A percentile compares a stretch with the other conserved stretches of the same genome.
These are phyloP conservation scores for Lactarius sp. DNA, from an alignment of 768 basidiomycete genomes.

Conservation along the genomic window DNA sequence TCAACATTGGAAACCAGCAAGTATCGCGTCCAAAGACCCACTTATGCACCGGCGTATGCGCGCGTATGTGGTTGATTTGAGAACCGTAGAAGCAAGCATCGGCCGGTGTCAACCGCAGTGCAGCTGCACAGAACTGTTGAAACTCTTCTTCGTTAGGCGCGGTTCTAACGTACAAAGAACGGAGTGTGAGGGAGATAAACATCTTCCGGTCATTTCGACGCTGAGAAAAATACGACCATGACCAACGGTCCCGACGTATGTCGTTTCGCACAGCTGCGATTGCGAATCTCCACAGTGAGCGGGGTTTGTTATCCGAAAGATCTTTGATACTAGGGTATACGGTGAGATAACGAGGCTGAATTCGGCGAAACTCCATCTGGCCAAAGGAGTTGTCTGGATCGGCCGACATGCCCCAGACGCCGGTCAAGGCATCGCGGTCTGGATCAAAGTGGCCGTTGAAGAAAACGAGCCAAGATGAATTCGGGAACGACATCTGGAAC, in stretches of 20 bases:
- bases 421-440: slow-evolving; percentile 12
- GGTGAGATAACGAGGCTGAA: slow-evolving; percentile 26
- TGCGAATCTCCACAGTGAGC: slow-evolving; percentile 33
- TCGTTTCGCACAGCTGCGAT: slow-evolving; percentile 26
- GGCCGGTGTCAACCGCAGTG: slow-evolving; percentile 26
- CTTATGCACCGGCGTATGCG: slow-evolving; percentile 27
- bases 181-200: slow-evolving; percentile 30
- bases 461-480: slow-evolving; percentile 1
- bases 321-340: slow-evolving; percentile 29
- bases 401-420: not conserved
- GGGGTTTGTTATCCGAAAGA: slow-evolving; percentile 27
- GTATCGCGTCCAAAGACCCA: not conserved
- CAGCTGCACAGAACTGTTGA: slow-evolving; percentile 17
- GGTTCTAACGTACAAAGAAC: slow-evolving; percentile 25
- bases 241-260: slow-evolving; percentile 28
- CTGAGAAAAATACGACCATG: slow-evolving; percentile 33
- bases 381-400: not conserved
- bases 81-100: slow-evolving; percentile 31
- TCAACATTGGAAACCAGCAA: not conserved
- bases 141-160: slow-evolving; percentile 24
- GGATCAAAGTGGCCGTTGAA: slow-evolving; percentile 12
- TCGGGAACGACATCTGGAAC: slow-evolving; percentile 20
- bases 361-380: slow-evolving; percentile 29
- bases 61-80: slow-evolving; percentile 21
- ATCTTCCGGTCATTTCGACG: slow-evolving; percentile 28